Conservation (phyloP, 2,329 filamentous ascomycete species). For the Verticillium isaacii region DNA sequence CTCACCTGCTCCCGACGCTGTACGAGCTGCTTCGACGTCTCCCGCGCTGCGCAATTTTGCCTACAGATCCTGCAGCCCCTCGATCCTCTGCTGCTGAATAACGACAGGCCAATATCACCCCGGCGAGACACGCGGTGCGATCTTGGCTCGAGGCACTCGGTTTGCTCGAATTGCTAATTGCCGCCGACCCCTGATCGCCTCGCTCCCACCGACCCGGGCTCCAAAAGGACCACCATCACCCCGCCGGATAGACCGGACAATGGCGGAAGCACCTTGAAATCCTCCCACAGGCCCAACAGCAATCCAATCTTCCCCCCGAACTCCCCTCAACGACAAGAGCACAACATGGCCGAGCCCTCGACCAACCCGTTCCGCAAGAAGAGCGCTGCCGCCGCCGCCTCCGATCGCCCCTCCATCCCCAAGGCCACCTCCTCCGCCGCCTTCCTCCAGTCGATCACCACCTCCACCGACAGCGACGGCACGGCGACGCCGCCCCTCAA, state of each 20-base stretch:
- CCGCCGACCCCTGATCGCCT: neutral
- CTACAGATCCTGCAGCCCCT: neutral
- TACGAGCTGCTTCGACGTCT: neutral
- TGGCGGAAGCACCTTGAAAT: slow-evolving; percentile 1
- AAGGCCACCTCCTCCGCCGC: slow-evolving; percentile 18
- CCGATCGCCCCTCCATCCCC: slow-evolving; percentile 10
- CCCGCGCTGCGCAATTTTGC: neutral
- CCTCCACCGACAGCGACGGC: slow-evolving; percentile 16
- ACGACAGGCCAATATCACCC: neutral
- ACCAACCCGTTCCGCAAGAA: slow-evolving; percentile 51
- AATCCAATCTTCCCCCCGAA: neutral
- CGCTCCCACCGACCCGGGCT: neutral
- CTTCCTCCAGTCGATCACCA: slow-evolving; percentile 22
- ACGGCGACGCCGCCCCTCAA: slow-evolving; percentile 19
- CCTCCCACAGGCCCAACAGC: neutral
- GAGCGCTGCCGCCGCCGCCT: slow-evolving; percentile 12
- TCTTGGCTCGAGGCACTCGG: neutral
- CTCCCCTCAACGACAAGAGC: slow-evolving; percentile 1
- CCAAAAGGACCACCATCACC: neutral
- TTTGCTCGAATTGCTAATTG: neutral
- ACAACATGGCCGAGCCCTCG: slow-evolving; percentile 32
- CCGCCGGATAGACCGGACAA: slow-evolving; percentile 7
- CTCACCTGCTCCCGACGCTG: neutral
- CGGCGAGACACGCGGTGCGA: neutral
- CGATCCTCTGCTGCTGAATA: neutral